Evolutionary conservation across 495 filamentous ascomycete species (phyloP).

Genomic region (Apodospora peruviana): DNA sequence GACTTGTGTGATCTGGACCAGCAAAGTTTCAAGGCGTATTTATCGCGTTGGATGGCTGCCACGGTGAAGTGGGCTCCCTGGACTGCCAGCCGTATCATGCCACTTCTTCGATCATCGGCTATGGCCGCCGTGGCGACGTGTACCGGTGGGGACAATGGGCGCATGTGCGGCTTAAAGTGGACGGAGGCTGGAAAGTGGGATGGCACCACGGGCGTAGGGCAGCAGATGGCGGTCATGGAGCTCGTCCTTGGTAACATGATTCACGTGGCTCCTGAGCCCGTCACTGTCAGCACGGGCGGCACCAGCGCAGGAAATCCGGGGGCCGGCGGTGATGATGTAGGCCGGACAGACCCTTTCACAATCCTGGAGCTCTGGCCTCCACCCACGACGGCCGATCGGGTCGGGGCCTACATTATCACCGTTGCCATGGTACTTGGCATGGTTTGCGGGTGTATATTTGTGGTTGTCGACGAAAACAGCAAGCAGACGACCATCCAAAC

Average conservation of each 20-base stretch:
- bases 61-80: constrained; percentile 66
- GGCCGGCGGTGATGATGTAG: constrained; percentile 50
- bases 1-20: constrained; percentile 65
- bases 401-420: constrained; percentile 58
- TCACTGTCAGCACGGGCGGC: constrained; percentile 64
- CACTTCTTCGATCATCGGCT: constrained; percentile 57
- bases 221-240: constrained; percentile 67
- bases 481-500: constrained; percentile 1
- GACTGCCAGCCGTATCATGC: constrained; percentile 54
- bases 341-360: constrained; percentile 19
- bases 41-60: constrained; percentile 69
- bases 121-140: constrained; percentile 62
- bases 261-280: constrained; percentile 39
- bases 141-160: constrained; percentile 48
- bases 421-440: constrained; percentile 31
- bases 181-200: constrained; percentile 48
- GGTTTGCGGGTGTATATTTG: constrained; percentile 27
- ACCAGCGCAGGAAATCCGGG: constrained; percentile 67
- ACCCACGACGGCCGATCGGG: constrained; percentile 49
- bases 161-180: constrained; percentile 72
- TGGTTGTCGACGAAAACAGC: constrained; percentile 29
- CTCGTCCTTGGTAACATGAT: constrained; percentile 59
- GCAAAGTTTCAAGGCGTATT: constrained; percentile 74
- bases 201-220: constrained; percentile 54
- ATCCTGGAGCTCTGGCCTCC: constrained; percentile 12